Conservation (phyloP, 1,139 yeast species). For the Candida pseudocylindracea region DNA sequence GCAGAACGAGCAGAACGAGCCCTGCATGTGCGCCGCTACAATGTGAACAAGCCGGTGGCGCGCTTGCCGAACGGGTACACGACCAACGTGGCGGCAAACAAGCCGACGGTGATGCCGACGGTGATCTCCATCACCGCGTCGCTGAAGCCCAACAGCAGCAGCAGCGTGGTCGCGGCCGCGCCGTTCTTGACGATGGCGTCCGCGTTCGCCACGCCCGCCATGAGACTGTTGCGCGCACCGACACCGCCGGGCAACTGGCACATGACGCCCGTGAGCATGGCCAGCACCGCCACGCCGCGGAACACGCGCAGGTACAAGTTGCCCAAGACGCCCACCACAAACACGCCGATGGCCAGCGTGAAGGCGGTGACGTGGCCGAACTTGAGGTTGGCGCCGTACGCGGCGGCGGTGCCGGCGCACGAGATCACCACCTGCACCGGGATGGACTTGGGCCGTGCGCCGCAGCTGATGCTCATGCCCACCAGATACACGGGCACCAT, state of each 20-base stretch:
- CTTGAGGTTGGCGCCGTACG: constrained; percentile 64
- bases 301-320: constrained; percentile 72
- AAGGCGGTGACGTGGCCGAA: constrained; percentile 57
- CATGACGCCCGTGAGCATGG: constrained; percentile 88
- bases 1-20: no score
- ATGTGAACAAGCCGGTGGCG: constrained; percentile 68
- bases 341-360: constrained; percentile 78
- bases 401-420: constrained; percentile 59
- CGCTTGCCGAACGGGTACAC: constrained; percentile 86
- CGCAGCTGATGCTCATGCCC: constrained; percentile 63
- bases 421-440: constrained; percentile 69
- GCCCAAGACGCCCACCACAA: constrained; percentile 76
- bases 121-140: constrained; percentile 83
- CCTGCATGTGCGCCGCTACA: no score
- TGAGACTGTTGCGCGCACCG: constrained; percentile 68
- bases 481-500: constrained; percentile 66
- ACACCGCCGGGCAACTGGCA: constrained; percentile 92
- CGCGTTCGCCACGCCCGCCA: constrained; percentile 63
- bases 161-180: background rate
- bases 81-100: constrained; percentile 73
- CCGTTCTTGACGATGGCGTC: constrained; percentile 28
- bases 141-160: constrained; percentile 31
- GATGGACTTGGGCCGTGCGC: constrained; percentile 55
- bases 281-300: constrained; percentile 87
- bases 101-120: constrained; percentile 83